A percentile compares a stretch with the other conserved stretches of the same genome.
Conservation (phyloP, 352 stramenopile genomes). For the Phytophthora uliginosa region DNA sequence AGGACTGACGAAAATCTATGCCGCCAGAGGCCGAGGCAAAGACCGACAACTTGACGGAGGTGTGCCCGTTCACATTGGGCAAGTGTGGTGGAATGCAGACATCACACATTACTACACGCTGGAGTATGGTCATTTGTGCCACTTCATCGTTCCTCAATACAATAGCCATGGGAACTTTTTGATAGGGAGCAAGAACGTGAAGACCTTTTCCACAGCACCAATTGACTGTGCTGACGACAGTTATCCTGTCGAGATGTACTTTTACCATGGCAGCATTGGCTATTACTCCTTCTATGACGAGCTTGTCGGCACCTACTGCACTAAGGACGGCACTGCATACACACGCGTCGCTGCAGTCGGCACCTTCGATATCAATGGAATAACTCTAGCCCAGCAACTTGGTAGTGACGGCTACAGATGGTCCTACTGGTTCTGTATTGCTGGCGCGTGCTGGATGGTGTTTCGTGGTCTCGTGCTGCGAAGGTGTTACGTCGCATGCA, state of each 20-base stretch:
- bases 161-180: constrained; percentile 13
- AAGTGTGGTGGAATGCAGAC: constrained; percentile 23
- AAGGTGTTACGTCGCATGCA: constrained; percentile 4
- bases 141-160: constrained; percentile 25
- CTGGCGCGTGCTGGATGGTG: not conserved
- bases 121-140: constrained; percentile 1
- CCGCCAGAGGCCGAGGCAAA: not conserved
- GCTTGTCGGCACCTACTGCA: constrained; percentile 6
- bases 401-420: constrained; percentile 8
- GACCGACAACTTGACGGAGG: not conserved
- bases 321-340: constrained; percentile 8
- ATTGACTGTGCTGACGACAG: constrained; percentile 5
- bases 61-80: constrained; percentile 9
- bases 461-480: constrained; percentile 7
- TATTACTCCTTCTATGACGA: constrained; percentile 22
- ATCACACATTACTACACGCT: constrained; percentile 9
- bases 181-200: constrained; percentile 2
- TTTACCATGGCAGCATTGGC: constrained; percentile 13
- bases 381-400: constrained; percentile 1
- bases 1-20: not conserved
- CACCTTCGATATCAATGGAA: constrained; percentile 22
- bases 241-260: constrained; percentile 7
- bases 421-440: constrained; percentile 17
- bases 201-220: not conserved
- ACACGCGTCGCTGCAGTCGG: not conserved